phyloP scores from a whole-genome alignment of 2,329 filamentous ascomycete species.

The Zymoseptoria brevis region DNA sequence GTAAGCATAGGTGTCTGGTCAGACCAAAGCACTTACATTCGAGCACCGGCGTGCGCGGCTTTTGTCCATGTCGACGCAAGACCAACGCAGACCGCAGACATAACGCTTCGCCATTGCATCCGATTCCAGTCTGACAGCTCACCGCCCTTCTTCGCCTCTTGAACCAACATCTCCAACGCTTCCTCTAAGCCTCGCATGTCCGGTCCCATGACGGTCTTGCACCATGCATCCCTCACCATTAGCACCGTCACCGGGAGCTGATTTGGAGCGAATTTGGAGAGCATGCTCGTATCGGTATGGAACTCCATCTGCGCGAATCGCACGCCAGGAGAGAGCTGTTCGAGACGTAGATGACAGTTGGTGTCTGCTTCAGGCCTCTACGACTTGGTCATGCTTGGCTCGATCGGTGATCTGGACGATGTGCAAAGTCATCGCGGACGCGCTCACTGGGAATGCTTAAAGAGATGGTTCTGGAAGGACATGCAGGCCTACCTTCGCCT shows the following conservation, averaged over 20 bases:
- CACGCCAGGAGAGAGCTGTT: constrained; percentile 14
- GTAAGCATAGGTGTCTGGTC: neutral
- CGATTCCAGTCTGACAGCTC: neutral
- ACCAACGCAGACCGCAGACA: too few species aligned
- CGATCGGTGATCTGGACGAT: constrained; percentile 12
- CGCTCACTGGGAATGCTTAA: neutral
- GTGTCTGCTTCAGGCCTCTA: constrained; percentile 16
- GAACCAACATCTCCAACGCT: constrained; percentile 6
- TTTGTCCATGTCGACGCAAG: too few species aligned
- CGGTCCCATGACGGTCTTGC: constrained; percentile 15
- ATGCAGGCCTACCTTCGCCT: neutral
- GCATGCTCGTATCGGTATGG: constrained; percentile 9
- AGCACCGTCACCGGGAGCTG: constrained; percentile 17
- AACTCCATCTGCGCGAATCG: constrained; percentile 17
- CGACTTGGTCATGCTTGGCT: constrained; percentile 14
- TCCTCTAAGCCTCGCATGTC: constrained; percentile 7
- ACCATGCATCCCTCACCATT: constrained; percentile 13
- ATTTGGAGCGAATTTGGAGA: constrained; percentile 20
- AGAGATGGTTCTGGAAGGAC: neutral
- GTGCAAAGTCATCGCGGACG: neutral
- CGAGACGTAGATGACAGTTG: constrained; percentile 41
- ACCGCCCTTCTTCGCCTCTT: neutral
- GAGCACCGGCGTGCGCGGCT: neutral
- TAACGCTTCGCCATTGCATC: too few species aligned
- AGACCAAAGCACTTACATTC: neutral